These are phyloP conservation scores for Rhodotorula taiwanensis DNA, from an alignment of 768 basidiomycete species.

Conservation along the genomic window DNA sequence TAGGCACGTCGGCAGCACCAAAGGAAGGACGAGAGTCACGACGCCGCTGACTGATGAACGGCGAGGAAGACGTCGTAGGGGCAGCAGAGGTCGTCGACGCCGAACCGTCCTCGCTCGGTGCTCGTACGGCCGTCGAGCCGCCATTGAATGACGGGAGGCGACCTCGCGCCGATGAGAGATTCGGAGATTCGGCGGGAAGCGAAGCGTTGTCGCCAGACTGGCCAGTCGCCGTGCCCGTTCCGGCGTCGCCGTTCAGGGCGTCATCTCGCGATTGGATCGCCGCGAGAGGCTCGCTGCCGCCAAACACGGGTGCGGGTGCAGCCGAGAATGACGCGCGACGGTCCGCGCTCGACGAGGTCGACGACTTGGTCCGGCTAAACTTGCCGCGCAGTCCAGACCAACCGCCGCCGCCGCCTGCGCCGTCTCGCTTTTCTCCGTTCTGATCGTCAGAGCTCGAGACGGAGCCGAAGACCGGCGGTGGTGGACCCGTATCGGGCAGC, in stretches of 20 bases:
- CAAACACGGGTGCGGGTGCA: not conserved
- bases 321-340: slow-evolving; percentile 1
- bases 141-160: too few relatives aligned
- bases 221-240: too few relatives aligned
- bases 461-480: not conserved
- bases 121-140: not conserved
- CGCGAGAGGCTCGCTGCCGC: not conserved
- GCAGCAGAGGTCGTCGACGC: not conserved
- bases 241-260: not conserved
- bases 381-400: slow-evolving; percentile 19
- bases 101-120: slow-evolving; percentile 23
- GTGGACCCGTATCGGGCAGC: not conserved
- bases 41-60: too few relatives aligned
- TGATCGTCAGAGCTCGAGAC: not conserved
- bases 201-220: too few relatives aligned
- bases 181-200: too few relatives aligned
- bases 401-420: not conserved
- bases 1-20: not conserved
- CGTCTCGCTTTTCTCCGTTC: too few relatives aligned
- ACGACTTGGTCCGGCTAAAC: slow-evolving; percentile 25
- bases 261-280: not conserved
- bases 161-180: too few relatives aligned
- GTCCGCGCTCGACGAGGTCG: not conserved
- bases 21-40: too few relatives aligned
- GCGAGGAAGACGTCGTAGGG: not conserved